A percentile compares a stretch with the other conserved stretches of the same genome.
phyloP scores from a whole-genome alignment of 2,329 filamentous ascomycete genomes.

The Fusarium sp. region DNA sequence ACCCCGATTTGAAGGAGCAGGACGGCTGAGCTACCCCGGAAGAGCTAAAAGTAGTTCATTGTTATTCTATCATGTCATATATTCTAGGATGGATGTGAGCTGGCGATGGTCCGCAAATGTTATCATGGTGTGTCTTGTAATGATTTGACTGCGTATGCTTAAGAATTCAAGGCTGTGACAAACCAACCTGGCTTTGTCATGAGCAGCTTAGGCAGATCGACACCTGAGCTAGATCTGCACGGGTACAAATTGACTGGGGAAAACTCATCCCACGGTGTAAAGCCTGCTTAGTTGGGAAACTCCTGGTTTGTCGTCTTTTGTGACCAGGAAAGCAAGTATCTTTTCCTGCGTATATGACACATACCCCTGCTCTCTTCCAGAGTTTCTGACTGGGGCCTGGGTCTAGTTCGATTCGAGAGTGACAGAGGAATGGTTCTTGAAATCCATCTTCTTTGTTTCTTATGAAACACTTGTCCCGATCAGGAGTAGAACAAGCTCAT shows the following conservation, averaged over 20 bases:
- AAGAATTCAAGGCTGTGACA: not conserved
- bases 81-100: not conserved
- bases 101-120: not conserved
- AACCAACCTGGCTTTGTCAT: not conserved
- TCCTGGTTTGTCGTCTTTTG: not conserved
- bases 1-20: slow-evolving; percentile 30
- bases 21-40: slow-evolving; percentile 15
- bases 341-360: not conserved
- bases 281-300: not conserved
- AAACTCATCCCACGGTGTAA: not conserved
- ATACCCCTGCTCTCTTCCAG: not conserved
- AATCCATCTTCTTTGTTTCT: not conserved
- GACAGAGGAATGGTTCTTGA: not conserved
- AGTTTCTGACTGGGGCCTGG: not conserved
- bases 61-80: not conserved
- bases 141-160: not conserved
- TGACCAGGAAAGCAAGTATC: not conserved
- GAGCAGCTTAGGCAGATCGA: not conserved
- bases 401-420: not conserved
- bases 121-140: not conserved
- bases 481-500: slow-evolving; percentile 27
- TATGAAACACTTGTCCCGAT: slow-evolving; percentile 2
- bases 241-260: not conserved
- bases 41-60: slow-evolving; percentile 7
- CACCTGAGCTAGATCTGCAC: not conserved